phyloP scores from a whole-genome alignment of 2,329 filamentous ascomycete species.

The Escovopsis sp. region DNA sequence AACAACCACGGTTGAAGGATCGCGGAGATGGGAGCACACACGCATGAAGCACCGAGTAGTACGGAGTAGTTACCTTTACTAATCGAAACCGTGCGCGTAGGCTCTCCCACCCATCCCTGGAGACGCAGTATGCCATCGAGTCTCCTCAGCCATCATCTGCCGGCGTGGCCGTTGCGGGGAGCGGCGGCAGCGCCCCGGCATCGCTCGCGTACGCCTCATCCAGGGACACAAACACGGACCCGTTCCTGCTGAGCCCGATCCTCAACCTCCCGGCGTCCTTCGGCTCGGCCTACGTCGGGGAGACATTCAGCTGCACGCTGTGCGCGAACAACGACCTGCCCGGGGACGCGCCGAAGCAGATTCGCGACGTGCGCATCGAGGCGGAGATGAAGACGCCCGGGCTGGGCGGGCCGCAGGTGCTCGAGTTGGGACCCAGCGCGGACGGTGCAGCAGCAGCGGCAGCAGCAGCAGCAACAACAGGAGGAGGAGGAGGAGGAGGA shows the following conservation, averaged over 20 bases:
- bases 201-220: constrained; percentile 54
- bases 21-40: no score
- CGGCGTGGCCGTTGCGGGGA: no score
- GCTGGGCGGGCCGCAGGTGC: constrained; percentile 41
- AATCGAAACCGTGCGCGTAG: constrained; percentile 27
- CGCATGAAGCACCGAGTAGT: no score
- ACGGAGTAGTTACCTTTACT: neutral
- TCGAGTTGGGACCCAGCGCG: constrained; percentile 38
- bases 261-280: constrained; percentile 84
- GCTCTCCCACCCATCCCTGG: constrained; percentile 67
- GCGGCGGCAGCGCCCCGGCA: constrained; percentile 31
- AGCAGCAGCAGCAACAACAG: no score
- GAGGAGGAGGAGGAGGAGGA: no score
- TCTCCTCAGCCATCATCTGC: constrained; percentile 16
- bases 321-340: constrained; percentile 78
- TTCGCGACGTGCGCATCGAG: constrained; percentile 67
- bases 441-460: constrained; percentile 3
- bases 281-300: constrained; percentile 87
- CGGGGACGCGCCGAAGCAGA: constrained; percentile 26
- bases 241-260: constrained; percentile 45
- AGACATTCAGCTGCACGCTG: constrained; percentile 86
- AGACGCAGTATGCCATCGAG: constrained; percentile 52
- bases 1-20: no score
- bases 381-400: constrained; percentile 91
- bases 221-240: constrained; percentile 32